Evolutionary conservation across 2,329 filamentous ascomycete species (phyloP).

Genomic region (Botrytis deweyae): DNA sequence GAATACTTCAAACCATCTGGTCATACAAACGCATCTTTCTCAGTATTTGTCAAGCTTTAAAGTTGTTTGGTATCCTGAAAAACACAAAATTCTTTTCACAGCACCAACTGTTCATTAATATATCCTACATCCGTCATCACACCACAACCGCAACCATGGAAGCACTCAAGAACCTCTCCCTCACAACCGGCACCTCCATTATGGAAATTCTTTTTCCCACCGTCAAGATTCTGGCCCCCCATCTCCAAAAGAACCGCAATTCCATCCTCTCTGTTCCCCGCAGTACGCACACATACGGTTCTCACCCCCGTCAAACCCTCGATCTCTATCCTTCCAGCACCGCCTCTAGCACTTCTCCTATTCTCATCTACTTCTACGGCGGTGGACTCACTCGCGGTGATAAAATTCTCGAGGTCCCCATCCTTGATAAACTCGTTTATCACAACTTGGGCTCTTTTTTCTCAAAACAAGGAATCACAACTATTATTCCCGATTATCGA

Average conservation of each 20-base stretch:
- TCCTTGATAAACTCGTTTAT: constrained; percentile 33
- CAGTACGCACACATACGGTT: constrained; percentile 32
- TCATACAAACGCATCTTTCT: neutral
- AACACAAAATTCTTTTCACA: neutral
- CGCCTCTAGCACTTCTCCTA: constrained; percentile 23
- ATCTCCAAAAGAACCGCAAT: constrained; percentile 30
- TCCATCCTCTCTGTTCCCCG: constrained; percentile 32
- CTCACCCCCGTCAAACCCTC: constrained; percentile 36
- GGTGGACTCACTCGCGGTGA: constrained; percentile 36
- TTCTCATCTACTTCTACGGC: constrained; percentile 38
- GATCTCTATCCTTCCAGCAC: constrained; percentile 34
- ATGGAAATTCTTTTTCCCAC: constrained; percentile 29
- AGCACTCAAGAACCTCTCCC: constrained; percentile 28
- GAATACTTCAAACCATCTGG: neutral
- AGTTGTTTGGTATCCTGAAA: neutral
- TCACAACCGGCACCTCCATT: constrained; percentile 27
- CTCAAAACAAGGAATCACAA: constrained; percentile 31
- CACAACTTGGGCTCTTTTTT: constrained; percentile 38
- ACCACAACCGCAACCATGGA: constrained; percentile 28
- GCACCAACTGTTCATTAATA: no score
- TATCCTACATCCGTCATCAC: neutral
- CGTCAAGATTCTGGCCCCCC: constrained; percentile 32
- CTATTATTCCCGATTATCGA: constrained; percentile 36
- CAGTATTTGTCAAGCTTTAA: neutral
- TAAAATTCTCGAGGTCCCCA: constrained; percentile 26